Conservation (phyloP, 768 basidiomycete genomes). For the Boletales sp. region DNA sequence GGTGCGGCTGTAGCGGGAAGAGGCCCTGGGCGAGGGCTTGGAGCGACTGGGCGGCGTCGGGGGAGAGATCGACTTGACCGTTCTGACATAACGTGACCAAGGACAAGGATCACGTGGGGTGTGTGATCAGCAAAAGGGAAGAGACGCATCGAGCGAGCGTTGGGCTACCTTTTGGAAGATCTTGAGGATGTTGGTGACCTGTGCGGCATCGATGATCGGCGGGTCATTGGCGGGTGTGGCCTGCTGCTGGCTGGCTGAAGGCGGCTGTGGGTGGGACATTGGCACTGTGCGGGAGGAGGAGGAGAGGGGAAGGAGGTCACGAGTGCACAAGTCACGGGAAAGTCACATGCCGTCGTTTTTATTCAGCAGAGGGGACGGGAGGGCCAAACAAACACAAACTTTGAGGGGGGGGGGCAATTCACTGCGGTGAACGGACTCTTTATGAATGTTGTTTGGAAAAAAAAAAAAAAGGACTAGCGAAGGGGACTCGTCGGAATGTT, state of each 20-base stretch:
- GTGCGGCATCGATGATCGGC: conserved; percentile 43
- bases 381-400: conserved; percentile 32
- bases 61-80: conserved; percentile 50
- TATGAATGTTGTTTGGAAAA: too few species aligned
- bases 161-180: conserved; percentile 53
- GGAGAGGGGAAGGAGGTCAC: conserved; percentile 36
- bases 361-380: conserved; percentile 16
- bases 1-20: conserved; percentile 18
- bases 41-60: conserved; percentile 58
- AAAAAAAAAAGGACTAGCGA: too few species aligned
- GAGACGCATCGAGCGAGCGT: too few species aligned
- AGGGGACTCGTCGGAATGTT: too few species aligned
- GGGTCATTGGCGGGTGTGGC: conserved; percentile 4
- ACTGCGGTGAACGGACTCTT: too few species aligned
- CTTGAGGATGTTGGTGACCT: conserved; percentile 59
- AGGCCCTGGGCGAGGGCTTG: conserved; percentile 50
- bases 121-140: not conserved
- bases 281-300: not conserved
- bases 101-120: conserved; percentile 24
- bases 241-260: conserved; percentile 2
- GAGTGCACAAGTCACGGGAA: conserved; percentile 39
- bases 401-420: not conserved
- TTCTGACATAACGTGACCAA: conserved; percentile 35
- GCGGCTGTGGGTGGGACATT: conserved; percentile 3
- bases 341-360: conserved; percentile 40